These are phyloP conservation scores for Annulohypoxylon maeteangense DNA, from an alignment of 495 filamentous ascomycete species.

Conservation along the genomic window DNA sequence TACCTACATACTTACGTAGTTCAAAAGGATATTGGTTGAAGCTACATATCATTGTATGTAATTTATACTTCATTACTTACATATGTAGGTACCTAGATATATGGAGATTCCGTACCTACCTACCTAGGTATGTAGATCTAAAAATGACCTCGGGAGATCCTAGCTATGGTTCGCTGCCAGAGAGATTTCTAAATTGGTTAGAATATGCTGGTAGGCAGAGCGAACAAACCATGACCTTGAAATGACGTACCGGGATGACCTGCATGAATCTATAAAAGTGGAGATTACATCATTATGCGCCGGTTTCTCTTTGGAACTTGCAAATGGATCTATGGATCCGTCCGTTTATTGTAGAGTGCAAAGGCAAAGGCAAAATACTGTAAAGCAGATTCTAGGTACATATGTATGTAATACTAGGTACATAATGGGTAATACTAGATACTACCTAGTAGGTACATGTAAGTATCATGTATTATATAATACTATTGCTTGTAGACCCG, in stretches of 20 bases:
- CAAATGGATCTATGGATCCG: not conserved
- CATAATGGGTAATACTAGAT: too few species aligned
- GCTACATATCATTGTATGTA: not conserved
- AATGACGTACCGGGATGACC: constrained; percentile 30
- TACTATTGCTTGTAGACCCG: not conserved
- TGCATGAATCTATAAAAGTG: constrained; percentile 12
- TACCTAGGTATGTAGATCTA: not conserved
- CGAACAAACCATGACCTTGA: not conserved
- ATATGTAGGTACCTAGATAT: not conserved
- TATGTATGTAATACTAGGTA: too few species aligned
- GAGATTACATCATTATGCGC: constrained; percentile 17
- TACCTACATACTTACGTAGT: too few species aligned
- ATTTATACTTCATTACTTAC: not conserved
- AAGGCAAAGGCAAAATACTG: not conserved
- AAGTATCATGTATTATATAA: too few species aligned
- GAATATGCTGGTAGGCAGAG: too few species aligned
- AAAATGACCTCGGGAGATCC: not conserved
- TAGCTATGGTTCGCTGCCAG: not conserved
- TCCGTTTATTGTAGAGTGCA: not conserved
- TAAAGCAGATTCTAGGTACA: too few species aligned
- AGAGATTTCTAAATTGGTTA: not conserved
- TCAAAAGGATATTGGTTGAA: not conserved
- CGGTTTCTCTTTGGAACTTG: not conserved
- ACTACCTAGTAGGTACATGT: too few species aligned
- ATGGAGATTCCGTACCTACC: not conserved